Conservation (phyloP, 2,329 filamentous ascomycete genomes). For the Helminthosporium solani region DNA sequence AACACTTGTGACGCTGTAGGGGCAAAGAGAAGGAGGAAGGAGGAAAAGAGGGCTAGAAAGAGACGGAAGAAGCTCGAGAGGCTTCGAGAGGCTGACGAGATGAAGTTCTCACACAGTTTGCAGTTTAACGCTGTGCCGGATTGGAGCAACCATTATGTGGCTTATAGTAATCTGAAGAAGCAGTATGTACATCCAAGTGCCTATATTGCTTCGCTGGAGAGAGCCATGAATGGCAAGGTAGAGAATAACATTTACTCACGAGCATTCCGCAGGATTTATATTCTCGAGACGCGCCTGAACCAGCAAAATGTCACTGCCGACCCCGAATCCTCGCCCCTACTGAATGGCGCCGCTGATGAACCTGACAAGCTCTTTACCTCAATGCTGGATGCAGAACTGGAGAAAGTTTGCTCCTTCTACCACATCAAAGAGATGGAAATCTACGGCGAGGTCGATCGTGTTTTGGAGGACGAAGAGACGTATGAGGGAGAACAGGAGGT, state of each 20-base stretch:
- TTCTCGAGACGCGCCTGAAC: conserved; percentile 82
- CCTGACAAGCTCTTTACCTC: conserved; percentile 79
- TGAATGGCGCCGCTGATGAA: conserved; percentile 63
- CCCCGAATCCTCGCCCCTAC: conserved; percentile 80
- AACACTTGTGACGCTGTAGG: background rate
- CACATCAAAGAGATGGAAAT: conserved; percentile 86
- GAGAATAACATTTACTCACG: no score
- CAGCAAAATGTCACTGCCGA: conserved; percentile 61
- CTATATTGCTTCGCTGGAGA: no score
- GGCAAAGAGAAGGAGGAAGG: conserved; percentile 7
- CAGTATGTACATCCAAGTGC: no score
- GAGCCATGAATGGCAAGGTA: no score
- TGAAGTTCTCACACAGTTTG: conserved; percentile 99
- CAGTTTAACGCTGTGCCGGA: conserved; percentile 99
- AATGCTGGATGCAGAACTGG: conserved; percentile 82
- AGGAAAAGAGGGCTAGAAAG: conserved; percentile 44
- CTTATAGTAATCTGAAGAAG: conserved; percentile 98
- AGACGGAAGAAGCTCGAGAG: conserved; percentile 64
- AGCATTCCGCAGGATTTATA: no score
- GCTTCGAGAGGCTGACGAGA: conserved; percentile 76
- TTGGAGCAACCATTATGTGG: conserved; percentile 97
- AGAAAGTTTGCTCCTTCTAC: conserved; percentile 93
- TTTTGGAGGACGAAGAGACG: conserved; percentile 71
- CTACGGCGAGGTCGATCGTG: conserved; percentile 72
- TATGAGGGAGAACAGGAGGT: conserved; percentile 60